Evolutionary conservation across 768 basidiomycete genomes (phyloP), one percentile per base, ranked within the genome.

Genomic region (Tricholoma sp.): DNA sequence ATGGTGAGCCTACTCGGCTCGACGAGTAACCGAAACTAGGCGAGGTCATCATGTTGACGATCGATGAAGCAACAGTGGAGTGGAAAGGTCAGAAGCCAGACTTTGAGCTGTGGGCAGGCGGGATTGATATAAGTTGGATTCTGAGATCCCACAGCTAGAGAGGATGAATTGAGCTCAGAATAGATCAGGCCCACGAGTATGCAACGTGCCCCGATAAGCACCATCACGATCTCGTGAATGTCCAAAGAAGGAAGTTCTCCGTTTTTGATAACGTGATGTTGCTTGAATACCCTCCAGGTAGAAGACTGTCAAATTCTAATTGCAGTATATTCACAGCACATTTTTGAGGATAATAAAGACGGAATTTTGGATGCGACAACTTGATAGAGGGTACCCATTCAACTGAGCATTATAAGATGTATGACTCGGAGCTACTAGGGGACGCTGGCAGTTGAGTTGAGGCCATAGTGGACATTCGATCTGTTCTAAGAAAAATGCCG

Each of bases 1-100:
- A 63, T 9, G 71, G 66, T 1, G 71, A 70, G 41, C 61, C 49
- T 29, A 58, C 57, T 18, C 69, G 62, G 47, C 60, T 59, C 24
- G 52, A 53, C 39, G 52, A 53, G 31, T 49, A 49, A 32, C 47
- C 29, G 12, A 18, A 15, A 20, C 29, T 39, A n/a, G 52, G 39
- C 18, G 39, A 18, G 15, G 32, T n/a, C 29, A 53, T 53, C 52
- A 44, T 53, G 15, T 17, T 33, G 52, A 9, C 8, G 11, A 53
- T 42, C n/a, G 20, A 42, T 53, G 15, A 11, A 44, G 41, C n/a
- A 18, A 31, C 15, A 42, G 47, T 15, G 17, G 7, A 17, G 9
- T 31, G n/a, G 28, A 24, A 44, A 31, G 32, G 29, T 44, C 11
- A 37, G 39, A 17, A 32, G 39, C 4, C 28, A 44, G 15, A 53